Evolutionary conservation across 1,284 basidiomycete genomes (phyloP), one percentile per base, ranked within the genome.

Genomic region (Rhodotorula glutinis): DNA sequence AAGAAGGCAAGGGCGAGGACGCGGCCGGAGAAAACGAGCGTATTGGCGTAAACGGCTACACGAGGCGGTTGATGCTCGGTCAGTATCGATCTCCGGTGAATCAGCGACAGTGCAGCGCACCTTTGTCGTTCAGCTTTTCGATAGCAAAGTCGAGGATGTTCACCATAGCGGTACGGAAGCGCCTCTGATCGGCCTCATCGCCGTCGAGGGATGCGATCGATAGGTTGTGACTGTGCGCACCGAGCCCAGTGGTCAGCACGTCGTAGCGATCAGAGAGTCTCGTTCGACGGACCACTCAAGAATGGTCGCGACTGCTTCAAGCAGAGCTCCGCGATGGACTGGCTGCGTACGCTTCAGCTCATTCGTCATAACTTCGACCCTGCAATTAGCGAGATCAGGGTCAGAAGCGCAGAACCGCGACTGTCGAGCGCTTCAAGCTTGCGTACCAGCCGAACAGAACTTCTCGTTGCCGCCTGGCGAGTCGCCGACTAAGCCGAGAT

Each of bases 1-100:
- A 82, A 83, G 77, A 82, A 83, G 8, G 82, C 81, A 63, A 82
- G 80, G 0, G 82, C 78, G 73, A 80, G 75, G 78, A 82, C 72
- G 72, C 78, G 75, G 2, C 82, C 81, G 21, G 80, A 79, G 74
- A 83, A 83, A 41, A 81, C 75, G 33, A 83, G 76, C 9, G 81
- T 83, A 70, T 83, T 83, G 67, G 82, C 82, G 75, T 82, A 83
- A 17, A 83, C 81, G 38, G 76, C 76, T 75, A 52, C 19, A 29
- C 1, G 25, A 46, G 4, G 21, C 4, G 43, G 43, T 10, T 4
- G 49, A 47, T 47, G 23, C n/a, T 11, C 2, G 23, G 46, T 47
- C 19, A 47, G 46, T 8, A n/a, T n/a, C n/a, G n/a, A n/a, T n/a
- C n/a, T n/a, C n/a, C n/a, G n/a, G 5, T 43, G 21, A 2, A 17